Base-by-base conservation (phyloP, 805 yeast genomes). In the Kodamaea kakaduensis region DNA sequence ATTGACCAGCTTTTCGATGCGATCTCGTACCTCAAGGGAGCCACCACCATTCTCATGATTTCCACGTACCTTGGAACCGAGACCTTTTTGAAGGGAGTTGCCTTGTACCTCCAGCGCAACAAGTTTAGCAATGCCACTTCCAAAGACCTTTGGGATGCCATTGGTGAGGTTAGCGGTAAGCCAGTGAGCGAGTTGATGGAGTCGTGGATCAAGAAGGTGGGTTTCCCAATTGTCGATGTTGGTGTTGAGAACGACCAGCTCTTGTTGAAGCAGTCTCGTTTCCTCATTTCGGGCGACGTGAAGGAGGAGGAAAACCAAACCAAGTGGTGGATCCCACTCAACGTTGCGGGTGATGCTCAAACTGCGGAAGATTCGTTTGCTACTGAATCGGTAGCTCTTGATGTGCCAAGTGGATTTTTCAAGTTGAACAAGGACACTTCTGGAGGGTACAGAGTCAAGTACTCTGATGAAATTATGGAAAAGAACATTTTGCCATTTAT, bases 1-100 rank as follows among this genome's bases (percentile, higher is more conserved):
- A 80, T 85, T 43, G 84, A 81, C 54, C 89, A 85, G 61, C 78
- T 84, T 13, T 85, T 85, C 54, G 95, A 85, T 52, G 78, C 78
- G 21, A 85, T 85, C 38, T 84, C 93, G 3, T 85, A 85, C 58
- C 62, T 78, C 44, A 85, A 85, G 62, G 95, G 95, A 38, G 84
- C 88, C 5, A 80, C 89, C 17, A 68, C 82, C 18, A 77, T 85
- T 40, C 69, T 79, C 52, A 86, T 86, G 95, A 67, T 84, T 38
- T 76, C 89, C 23, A 75, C 73, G 46, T 74, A 75, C 54, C 62
- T 86, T 40, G 89, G 93, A 26, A 76, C 69, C 42, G 86, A 79
- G 9, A 56, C 64, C 4, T 86, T 85, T 55, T 66, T 85, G 44
- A 71, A 72, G 47, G 95, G 94, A 42, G 87, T 86, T 29, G 75